Evolutionary conservation across 768 basidiomycete species (phyloP).

Genomic region (Fomitopsis pulvina): DNA sequence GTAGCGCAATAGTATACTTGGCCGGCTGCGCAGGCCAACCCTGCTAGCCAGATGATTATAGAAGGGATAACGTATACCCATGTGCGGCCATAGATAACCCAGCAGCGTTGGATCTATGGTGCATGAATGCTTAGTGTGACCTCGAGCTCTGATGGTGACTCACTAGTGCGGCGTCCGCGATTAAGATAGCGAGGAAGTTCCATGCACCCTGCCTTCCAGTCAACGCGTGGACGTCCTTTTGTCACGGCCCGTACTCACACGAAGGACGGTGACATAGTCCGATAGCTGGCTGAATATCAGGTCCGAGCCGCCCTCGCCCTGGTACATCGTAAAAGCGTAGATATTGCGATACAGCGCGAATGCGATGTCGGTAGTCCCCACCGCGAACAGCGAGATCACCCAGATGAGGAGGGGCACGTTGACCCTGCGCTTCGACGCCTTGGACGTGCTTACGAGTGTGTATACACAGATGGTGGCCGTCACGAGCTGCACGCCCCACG

Average conservation of each 20-base stretch:
- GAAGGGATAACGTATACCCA: not conserved
- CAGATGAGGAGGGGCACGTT: not conserved
- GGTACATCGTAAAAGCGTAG: slow-evolving; percentile 30
- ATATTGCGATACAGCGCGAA: slow-evolving; percentile 36
- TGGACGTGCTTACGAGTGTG: not conserved
- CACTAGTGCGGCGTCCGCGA: not conserved
- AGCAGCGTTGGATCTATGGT: not conserved
- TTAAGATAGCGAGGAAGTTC: not conserved
- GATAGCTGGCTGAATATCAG: slow-evolving; percentile 29
- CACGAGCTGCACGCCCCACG: not conserved
- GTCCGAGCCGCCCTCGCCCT: slow-evolving; percentile 19
- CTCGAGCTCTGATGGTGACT: not conserved
- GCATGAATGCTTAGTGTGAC: not conserved
- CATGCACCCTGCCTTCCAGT: not conserved
- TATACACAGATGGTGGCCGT: not conserved
- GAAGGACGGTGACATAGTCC: slow-evolving; percentile 25
- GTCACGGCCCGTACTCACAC: not conserved
- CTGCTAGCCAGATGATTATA: not conserved
- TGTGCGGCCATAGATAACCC: not conserved
- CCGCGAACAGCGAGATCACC: not conserved
- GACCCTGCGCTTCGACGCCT: not conserved
- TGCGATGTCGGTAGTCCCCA: slow-evolving; percentile 12
- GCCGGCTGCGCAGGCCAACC: not conserved
- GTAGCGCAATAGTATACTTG: not conserved
- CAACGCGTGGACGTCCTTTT: not conserved